Evolutionary conservation across 1,139 yeast species (phyloP).

Genomic region (Debaryomyces sp.): DNA sequence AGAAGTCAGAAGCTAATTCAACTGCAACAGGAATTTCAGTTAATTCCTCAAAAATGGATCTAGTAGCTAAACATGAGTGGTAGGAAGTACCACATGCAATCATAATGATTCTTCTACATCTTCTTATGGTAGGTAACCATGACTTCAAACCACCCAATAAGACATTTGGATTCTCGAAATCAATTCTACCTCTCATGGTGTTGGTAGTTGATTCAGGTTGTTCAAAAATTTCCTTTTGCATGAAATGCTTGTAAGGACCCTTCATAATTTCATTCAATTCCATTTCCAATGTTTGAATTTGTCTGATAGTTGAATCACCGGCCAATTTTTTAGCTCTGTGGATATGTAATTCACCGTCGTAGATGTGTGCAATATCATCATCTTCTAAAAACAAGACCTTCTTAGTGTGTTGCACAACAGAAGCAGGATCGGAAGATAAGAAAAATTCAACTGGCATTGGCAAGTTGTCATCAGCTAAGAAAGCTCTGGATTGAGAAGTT

Average conservation of each 20-base stretch:
- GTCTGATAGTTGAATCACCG: constrained; percentile 91
- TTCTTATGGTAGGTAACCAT: constrained; percentile 84
- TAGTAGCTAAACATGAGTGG: constrained; percentile 96
- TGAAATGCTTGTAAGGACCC: constrained; percentile 93
- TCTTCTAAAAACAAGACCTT: constrained; percentile 96
- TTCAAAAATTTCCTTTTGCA: constrained; percentile 98
- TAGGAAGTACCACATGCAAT: constrained; percentile 99
- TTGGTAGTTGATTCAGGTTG: constrained; percentile 98
- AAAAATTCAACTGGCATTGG: constrained; percentile 97
- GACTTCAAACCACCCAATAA: constrained; percentile 89
- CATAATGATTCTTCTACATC: constrained; percentile 96
- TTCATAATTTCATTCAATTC: constrained; percentile 98
- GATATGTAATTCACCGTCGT: constrained; percentile 97
- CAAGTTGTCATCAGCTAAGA: constrained; percentile 85
- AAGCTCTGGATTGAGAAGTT: constrained; percentile 92
- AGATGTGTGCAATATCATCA: constrained; percentile 97
- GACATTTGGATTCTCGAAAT: constrained; percentile 76
- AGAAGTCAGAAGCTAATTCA: constrained; percentile 95
- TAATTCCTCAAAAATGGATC: constrained; percentile 94
- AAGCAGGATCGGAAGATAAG: constrained; percentile 95
- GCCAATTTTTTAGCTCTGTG: constrained; percentile 93
- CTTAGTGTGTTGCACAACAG: constrained; percentile 97
- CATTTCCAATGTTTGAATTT: constrained; percentile 95
- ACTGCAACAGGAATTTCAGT: constrained; percentile 96
- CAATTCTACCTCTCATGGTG: constrained; percentile 99